Evolutionary conservation across 202 grass and related monocot genomes (phyloP).

Genomic region (Digitaria exilis): DNA sequence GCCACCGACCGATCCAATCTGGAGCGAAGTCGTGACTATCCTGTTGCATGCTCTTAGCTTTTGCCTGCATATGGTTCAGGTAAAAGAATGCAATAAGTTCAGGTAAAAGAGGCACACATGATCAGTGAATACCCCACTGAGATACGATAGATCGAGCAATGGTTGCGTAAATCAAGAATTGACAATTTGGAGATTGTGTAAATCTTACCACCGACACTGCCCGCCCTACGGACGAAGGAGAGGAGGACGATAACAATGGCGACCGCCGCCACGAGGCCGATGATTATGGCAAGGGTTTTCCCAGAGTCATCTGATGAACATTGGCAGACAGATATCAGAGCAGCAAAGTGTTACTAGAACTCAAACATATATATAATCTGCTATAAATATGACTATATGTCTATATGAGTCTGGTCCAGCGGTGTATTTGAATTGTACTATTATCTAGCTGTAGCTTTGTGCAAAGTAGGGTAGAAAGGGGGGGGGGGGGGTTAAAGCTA

Average conservation of each 20-base stretch:
- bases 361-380: not conserved
- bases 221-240: conserved; percentile 61
- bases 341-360: not conserved
- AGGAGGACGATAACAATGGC: conserved; percentile 71
- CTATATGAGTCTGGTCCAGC: no score
- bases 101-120: conserved; percentile 18
- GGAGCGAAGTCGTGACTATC: conserved; percentile 28
- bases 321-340: not conserved
- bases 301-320: conserved; percentile 58
- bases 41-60: conserved; percentile 40
- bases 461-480: conserved; percentile 45
- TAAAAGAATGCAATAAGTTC: conserved; percentile 26
- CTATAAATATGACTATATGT: no score
- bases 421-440: not conserved
- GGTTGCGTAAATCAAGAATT: not conserved
- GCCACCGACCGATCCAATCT: conserved; percentile 52
- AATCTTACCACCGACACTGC: conserved; percentile 42
- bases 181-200: not conserved
- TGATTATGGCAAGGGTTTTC: conserved; percentile 81
- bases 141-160: not conserved
- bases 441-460: conserved; percentile 25
- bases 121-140: conserved; percentile 32
- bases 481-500: conserved; percentile 48
- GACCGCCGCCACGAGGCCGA: conserved; percentile 67
- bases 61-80: conserved; percentile 55